phyloP scores from a whole-genome alignment of 2,329 filamentous ascomycete species.

The Podosphaera xanthii region DNA sequence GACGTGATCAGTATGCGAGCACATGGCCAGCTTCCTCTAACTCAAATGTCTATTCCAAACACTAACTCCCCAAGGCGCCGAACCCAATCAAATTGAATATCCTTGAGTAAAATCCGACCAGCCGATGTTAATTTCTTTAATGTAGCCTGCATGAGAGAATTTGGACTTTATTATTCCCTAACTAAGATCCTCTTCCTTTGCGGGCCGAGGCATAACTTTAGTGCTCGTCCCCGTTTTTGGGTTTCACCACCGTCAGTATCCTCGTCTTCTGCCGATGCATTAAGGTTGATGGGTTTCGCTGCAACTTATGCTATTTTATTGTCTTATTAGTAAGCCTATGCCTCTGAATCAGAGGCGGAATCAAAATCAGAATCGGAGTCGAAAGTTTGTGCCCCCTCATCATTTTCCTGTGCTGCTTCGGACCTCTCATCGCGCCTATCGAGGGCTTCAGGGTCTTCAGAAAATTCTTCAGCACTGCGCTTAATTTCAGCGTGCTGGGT shows the following conservation, averaged over 20 bases:
- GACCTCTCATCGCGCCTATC: not conserved
- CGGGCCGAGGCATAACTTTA: too few relatives aligned
- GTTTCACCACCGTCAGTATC: not conserved
- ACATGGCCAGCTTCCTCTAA: not conserved
- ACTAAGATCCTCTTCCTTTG: not conserved
- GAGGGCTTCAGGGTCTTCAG: not conserved
- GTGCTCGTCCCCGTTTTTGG: not conserved
- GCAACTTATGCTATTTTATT: not conserved
- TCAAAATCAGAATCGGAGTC: not conserved
- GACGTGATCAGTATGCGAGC: too few relatives aligned
- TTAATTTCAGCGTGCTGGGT: not conserved
- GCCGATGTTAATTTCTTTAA: not conserved
- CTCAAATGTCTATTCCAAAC: not conserved
- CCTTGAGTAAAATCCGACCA: not conserved
- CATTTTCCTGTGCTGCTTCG: not conserved
- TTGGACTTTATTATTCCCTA: not conserved
- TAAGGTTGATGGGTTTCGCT: not conserved
- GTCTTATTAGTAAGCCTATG: too few relatives aligned
- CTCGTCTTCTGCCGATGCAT: not conserved
- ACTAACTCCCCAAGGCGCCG: not conserved
- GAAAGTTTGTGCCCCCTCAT: not conserved
- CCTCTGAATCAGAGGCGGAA: not conserved
- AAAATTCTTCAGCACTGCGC: not conserved
- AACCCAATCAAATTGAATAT: not conserved
- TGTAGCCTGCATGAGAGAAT: not conserved